A percentile compares a stretch with the other conserved stretches of the same genome.
These are phyloP conservation scores for Eragrostis curvula DNA, from an alignment of 176 grass and related monocot species.

Conservation along the genomic window DNA sequence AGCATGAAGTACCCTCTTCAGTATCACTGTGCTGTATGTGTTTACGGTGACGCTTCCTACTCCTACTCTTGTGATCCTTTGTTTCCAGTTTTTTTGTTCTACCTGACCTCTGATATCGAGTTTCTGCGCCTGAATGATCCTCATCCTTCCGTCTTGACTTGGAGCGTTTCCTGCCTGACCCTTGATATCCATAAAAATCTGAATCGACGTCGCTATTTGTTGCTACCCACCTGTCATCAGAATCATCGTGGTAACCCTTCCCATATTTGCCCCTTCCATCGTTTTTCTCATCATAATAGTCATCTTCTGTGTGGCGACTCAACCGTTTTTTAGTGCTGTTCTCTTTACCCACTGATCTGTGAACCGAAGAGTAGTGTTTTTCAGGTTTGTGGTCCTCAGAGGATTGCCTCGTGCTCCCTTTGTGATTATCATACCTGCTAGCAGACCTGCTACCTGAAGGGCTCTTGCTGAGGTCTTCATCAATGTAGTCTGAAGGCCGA, in stretches of 20 bases:
- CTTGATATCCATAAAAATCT: slow-evolving; percentile 20
- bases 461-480: slow-evolving; percentile 39
- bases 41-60: slow-evolving; percentile 44
- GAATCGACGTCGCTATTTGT: slow-evolving; percentile 49
- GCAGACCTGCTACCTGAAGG: slow-evolving; percentile 39
- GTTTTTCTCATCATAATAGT: slow-evolving; percentile 36
- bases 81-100: background rate
- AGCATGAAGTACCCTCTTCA: slow-evolving; percentile 29
- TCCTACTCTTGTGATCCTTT: slow-evolving; percentile 42
- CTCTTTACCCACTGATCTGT: slow-evolving; percentile 16
- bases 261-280: slow-evolving; percentile 17
- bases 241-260: slow-evolving; percentile 24
- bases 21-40: slow-evolving; percentile 19
- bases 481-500: slow-evolving; percentile 24
- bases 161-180: background rate
- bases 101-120: slow-evolving; percentile 28
- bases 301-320: background rate
- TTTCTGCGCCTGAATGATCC: slow-evolving; percentile 3
- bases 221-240: slow-evolving; percentile 43
- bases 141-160: slow-evolving; percentile 25
- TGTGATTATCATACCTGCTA: slow-evolving; percentile 32
- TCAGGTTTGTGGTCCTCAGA: slow-evolving; percentile 35
- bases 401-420: slow-evolving; percentile 30
- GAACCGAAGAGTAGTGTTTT: background rate
- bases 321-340: slow-evolving; percentile 28